Conservation (phyloP, 1,284 basidiomycete genomes). For the Cystobasidium sp. region DNA sequence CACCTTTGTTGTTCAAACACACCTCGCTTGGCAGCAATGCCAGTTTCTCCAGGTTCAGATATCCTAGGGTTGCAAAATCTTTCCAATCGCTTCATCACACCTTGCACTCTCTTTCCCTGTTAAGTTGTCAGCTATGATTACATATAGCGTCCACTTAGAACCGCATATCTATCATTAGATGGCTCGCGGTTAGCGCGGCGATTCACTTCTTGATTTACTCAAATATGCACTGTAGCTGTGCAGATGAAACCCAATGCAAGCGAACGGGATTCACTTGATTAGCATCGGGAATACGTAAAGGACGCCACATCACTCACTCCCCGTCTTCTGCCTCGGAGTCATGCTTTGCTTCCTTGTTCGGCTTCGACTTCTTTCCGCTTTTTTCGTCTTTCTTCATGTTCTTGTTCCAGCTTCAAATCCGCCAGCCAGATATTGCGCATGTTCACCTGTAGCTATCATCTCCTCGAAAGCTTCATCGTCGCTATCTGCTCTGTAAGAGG, state of each 20-base stretch:
- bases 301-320: background rate
- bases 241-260: too few relatives aligned
- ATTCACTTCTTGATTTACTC: background rate
- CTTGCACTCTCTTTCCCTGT: too few relatives aligned
- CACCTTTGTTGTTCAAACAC: too few relatives aligned
- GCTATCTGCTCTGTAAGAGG: background rate
- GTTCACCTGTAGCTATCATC: conserved; percentile 22
- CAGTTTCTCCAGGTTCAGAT: too few relatives aligned
- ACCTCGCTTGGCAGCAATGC: too few relatives aligned
- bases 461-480: conserved; percentile 22
- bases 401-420: background rate
- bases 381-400: background rate
- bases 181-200: background rate
- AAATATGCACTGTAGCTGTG: conserved; percentile 5
- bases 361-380: conserved; percentile 1
- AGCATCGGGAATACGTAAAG: too few relatives aligned
- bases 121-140: too few relatives aligned
- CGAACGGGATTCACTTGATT: too few relatives aligned
- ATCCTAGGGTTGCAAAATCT: too few relatives aligned
- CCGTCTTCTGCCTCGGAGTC: background rate
- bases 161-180: background rate
- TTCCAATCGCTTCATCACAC: too few relatives aligned
- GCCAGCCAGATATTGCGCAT: conserved; percentile 4
- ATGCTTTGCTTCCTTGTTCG: background rate
- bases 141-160: background rate